A percentile compares a stretch with the other conserved stretches of the same genome.
These are phyloP conservation scores for Quercus phellos DNA, from an alignment of 331 rosid species.

Conservation along the genomic window DNA sequence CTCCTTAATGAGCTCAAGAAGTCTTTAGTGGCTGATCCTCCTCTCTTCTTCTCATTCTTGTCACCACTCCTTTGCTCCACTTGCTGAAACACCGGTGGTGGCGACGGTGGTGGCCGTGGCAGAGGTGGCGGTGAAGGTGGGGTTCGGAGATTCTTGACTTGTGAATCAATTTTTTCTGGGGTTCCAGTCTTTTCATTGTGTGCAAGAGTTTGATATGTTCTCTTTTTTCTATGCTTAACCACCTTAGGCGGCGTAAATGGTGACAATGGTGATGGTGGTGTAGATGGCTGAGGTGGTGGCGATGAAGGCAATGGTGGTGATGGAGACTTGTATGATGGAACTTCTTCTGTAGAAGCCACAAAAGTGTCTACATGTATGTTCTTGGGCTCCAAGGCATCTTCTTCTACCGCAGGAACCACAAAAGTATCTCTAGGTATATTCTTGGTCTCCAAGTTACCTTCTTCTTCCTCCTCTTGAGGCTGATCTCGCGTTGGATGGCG, in stretches of 20 bases:
- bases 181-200: conserved; percentile 3
- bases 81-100: conserved; percentile 2
- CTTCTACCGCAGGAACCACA: conserved; percentile 14
- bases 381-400: not conserved
- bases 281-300: not conserved
- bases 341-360: conserved; percentile 7
- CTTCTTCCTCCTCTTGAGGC: conserved; percentile 8
- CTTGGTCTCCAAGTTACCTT: not conserved
- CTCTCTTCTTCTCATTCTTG: conserved; percentile 41
- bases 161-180: conserved; percentile 5
- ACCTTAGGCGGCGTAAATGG: conserved; percentile 6
- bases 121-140: not conserved
- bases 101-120: not conserved
- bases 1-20: conserved; percentile 42
- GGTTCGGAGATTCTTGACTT: not conserved
- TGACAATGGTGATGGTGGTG: conserved; percentile 7
- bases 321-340: not conserved
- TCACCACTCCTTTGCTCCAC: conserved; percentile 28
- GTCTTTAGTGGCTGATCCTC: conserved; percentile 43
- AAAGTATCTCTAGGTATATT: conserved; percentile 19
- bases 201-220: conserved; percentile 29
- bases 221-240: conserved; percentile 29
- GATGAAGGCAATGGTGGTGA: not conserved
- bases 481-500: conserved; percentile 18
- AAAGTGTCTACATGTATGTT: conserved; percentile 9